A percentile compares a stretch with the other conserved stretches of the same genome.
These are phyloP conservation scores for Wickerhamomyces sp. DNA, from an alignment of 1,139 yeast species.

Conservation along the genomic window DNA sequence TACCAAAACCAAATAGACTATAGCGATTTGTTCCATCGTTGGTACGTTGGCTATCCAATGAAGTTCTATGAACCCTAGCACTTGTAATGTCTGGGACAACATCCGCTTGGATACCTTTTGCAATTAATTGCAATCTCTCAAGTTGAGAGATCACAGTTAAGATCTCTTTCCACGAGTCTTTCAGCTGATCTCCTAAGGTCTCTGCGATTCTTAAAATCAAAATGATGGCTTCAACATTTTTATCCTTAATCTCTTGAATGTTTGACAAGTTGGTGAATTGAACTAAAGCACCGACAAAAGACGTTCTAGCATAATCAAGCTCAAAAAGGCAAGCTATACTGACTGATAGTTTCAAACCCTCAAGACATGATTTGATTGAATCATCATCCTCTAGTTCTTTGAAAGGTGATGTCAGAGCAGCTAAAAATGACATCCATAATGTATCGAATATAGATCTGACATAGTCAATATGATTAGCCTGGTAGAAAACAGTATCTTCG, in stretches of 20 bases:
- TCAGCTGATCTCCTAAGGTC: slow-evolving; percentile 68
- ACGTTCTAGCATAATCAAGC: slow-evolving; percentile 77
- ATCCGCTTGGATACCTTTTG: slow-evolving; percentile 84
- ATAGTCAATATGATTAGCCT: slow-evolving; percentile 81
- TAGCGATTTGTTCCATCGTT: slow-evolving; percentile 26
- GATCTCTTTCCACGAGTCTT: slow-evolving; percentile 79
- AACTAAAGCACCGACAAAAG: slow-evolving; percentile 85
- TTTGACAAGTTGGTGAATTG: slow-evolving; percentile 82
- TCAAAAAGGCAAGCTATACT: slow-evolving; percentile 83
- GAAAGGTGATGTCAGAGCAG: slow-evolving; percentile 91
- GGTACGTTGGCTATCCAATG: slow-evolving; percentile 49
- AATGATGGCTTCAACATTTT: slow-evolving; percentile 78
- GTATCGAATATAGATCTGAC: slow-evolving; percentile 92
- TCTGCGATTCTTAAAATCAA: slow-evolving; percentile 74
- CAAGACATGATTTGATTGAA: slow-evolving; percentile 67
- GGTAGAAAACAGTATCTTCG: slow-evolving; percentile 30
- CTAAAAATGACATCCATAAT: slow-evolving; percentile 94
- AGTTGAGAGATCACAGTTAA: slow-evolving; percentile 82
- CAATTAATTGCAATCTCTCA: slow-evolving; percentile 82
- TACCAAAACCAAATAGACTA: slow-evolving; percentile 32
- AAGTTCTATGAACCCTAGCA: slow-evolving; percentile 56
- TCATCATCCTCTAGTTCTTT: slow-evolving; percentile 82
- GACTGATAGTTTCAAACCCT: slow-evolving; percentile 80
- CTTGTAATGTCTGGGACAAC: slow-evolving; percentile 81
- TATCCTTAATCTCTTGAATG: slow-evolving; percentile 70